Percentiles rank a stretch among this genome's conserved stretches.
Evolutionary conservation across 2,329 filamentous ascomycete genomes (phyloP).

Genomic region (Lasiodiplodia citricola): DNA sequence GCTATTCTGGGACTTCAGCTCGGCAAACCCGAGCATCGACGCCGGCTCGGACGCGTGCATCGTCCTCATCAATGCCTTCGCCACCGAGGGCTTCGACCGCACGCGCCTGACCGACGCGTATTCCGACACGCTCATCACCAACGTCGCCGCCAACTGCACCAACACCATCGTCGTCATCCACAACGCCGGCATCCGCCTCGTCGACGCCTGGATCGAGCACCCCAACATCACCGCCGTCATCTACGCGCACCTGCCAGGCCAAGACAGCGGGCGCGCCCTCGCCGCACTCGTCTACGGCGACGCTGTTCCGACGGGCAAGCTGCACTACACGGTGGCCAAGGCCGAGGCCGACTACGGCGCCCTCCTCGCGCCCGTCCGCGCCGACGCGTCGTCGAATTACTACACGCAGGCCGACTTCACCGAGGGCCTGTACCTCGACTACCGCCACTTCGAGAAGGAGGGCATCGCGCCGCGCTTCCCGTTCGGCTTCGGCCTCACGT

Average conservation of each 20-base stretch:
- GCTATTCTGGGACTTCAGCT: slow-evolving; percentile 11
- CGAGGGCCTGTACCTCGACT: slow-evolving; percentile 60
- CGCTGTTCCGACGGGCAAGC: slow-evolving; percentile 62
- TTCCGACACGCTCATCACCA: slow-evolving; percentile 48
- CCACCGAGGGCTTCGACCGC: slow-evolving; percentile 58
- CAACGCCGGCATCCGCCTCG: slow-evolving; percentile 43
- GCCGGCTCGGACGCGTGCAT: slow-evolving; percentile 45
- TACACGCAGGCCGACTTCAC: slow-evolving; percentile 53
- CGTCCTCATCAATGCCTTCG: slow-evolving; percentile 56
- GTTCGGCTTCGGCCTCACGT: slow-evolving; percentile 47
- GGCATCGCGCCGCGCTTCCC: slow-evolving; percentile 37
- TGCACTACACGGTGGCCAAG: slow-evolving; percentile 58
- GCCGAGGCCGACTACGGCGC: slow-evolving; percentile 39
- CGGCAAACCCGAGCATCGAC: slow-evolving; percentile 57
- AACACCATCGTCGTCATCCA: slow-evolving; percentile 46
- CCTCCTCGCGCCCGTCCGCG: slow-evolving; percentile 66
- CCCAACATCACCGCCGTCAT: slow-evolving; percentile 47
- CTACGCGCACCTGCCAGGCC: slow-evolving; percentile 46
- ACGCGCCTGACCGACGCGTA: slow-evolving; percentile 62
- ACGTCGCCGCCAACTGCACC: slow-evolving; percentile 65
- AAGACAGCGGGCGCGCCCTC: slow-evolving; percentile 54
- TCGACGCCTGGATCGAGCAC: slow-evolving; percentile 44
- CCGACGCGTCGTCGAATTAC: slow-evolving; percentile 53
- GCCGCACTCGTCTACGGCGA: slow-evolving; percentile 61
- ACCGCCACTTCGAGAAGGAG: slow-evolving; percentile 55